Evolutionary conservation across 495 filamentous ascomycete species (phyloP), one percentile per base, ranked within the genome.

Genomic region (Hyaloscypha variabilis): DNA sequence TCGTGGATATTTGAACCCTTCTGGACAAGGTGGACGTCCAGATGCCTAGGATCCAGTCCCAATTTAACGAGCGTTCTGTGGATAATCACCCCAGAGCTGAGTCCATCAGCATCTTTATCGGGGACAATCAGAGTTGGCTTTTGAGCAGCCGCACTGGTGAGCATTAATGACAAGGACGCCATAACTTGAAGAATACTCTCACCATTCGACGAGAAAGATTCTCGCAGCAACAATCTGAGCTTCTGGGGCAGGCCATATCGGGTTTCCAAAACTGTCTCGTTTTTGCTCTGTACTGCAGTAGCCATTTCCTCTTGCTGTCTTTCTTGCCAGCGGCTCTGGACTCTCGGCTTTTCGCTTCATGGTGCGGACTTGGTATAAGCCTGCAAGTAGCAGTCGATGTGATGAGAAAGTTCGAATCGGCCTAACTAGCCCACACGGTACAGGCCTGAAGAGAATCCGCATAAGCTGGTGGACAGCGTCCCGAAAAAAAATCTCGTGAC

Each of bases 31-130:
- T 87, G 83, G 14, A 81, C 78, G 6, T 77, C 68, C 42, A 88
- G 81, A n/a, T 77, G 70, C 34, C 72, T 56, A 2, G 74, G 67
- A 28, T 76, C 70, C 21, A 85, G 73, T 5, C 84, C 85, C 34
- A 89, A 77, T 6, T 78, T 63, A 3, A 77, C 64, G 8, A 89
- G 78, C 0, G 84, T 86, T 65, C 78, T 80, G 58, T 81, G 73
- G 14, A 89, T 67, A 24, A 88, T 87, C 1, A 81, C 83, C 2
- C 86, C 86, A 2, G 86, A 80, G 46, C 79, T 77, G 19, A 89
- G 74, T 6, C 86, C 86, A 72, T 89, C 86, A 24, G 83, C 83
- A 70, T 88, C 86, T 65, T 87, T 87, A 71, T 88, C 86, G 5
- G 86, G 86, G 2, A 85, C 77, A 26, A 89, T 80, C 51, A 88